Evolutionary conservation across 306 rosid species (phyloP).

Genomic region (Potentilla sterilis): DNA sequence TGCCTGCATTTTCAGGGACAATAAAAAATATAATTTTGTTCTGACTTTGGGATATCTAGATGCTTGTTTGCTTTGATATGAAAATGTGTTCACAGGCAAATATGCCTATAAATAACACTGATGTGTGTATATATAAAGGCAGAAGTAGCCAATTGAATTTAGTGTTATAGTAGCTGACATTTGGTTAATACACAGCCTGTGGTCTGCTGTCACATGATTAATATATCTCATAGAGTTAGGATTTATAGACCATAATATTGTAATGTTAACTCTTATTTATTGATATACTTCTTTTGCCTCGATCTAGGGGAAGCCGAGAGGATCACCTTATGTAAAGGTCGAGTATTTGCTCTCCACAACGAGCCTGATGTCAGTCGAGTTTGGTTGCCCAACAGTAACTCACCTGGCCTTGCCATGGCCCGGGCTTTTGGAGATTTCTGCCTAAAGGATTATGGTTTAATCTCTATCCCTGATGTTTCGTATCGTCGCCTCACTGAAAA

Average conservation of each 20-base stretch:
- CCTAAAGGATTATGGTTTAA: constrained; percentile 74
- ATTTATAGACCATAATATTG: background rate
- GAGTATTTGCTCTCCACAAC: constrained; percentile 59
- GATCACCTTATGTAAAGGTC: constrained; percentile 64
- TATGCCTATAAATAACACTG: background rate
- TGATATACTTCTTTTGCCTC: constrained; percentile 1
- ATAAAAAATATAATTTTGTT: background rate
- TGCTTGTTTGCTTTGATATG: constrained; percentile 3
- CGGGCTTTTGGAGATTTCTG: constrained; percentile 90
- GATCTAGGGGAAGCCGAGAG: constrained; percentile 72
- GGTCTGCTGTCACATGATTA: background rate
- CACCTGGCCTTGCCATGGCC: constrained; percentile 96
- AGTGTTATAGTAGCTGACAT: background rate
- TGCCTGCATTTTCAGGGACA: background rate
- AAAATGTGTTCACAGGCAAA: background rate
- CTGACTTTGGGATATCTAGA: background rate
- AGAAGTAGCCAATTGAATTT: background rate
- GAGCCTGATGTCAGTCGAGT: constrained; percentile 67
- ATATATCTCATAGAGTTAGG: background rate
- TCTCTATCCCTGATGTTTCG: constrained; percentile 67
- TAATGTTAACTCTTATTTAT: background rate
- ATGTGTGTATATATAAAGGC: background rate
- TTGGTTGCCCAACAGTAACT: constrained; percentile 68
- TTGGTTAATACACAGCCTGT: background rate
- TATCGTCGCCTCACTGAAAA: constrained; percentile 43